These are phyloP conservation scores for Arachis monticola DNA, from an alignment of 331 rosid genomes.

Conservation along the genomic window DNA sequence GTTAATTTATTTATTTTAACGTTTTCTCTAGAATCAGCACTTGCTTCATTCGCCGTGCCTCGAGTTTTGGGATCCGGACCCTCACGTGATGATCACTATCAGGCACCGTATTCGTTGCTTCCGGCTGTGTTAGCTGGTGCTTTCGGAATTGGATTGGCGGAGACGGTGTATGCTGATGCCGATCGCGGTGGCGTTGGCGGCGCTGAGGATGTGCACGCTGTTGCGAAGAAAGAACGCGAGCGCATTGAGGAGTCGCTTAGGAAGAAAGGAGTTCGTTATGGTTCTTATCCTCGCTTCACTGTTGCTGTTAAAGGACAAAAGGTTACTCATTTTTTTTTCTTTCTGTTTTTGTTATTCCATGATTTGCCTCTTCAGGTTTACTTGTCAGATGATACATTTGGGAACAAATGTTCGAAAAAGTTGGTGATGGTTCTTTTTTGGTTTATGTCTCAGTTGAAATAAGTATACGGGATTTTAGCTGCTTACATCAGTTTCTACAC, in stretches of 20 bases:
- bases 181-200: conserved; percentile 59
- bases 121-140: conserved; percentile 60
- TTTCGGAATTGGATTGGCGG: conserved; percentile 59
- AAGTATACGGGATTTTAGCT: not conserved
- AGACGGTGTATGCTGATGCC: conserved; percentile 66
- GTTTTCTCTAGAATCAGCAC: conserved; percentile 40
- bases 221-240: conserved; percentile 64
- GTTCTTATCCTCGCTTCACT: conserved; percentile 70
- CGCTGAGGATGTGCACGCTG: conserved; percentile 61
- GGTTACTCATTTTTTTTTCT: conserved; percentile 44
- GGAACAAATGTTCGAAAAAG: not conserved
- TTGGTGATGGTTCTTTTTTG: not conserved
- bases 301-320: conserved; percentile 76
- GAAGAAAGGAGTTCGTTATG: conserved; percentile 55
- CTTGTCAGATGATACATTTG: not conserved
- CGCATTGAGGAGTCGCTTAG: conserved; percentile 58
- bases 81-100: conserved; percentile 20
- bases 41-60: conserved; percentile 40
- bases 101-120: conserved; percentile 31
- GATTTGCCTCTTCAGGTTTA: conserved; percentile 1
- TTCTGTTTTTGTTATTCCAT: not conserved
- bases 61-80: conserved; percentile 42
- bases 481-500: not conserved
- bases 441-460: not conserved
- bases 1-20: not conserved